These are phyloP conservation scores for Hypholoma sublateritium DNA, from an alignment of 768 basidiomycete species.

Conservation along the genomic window DNA sequence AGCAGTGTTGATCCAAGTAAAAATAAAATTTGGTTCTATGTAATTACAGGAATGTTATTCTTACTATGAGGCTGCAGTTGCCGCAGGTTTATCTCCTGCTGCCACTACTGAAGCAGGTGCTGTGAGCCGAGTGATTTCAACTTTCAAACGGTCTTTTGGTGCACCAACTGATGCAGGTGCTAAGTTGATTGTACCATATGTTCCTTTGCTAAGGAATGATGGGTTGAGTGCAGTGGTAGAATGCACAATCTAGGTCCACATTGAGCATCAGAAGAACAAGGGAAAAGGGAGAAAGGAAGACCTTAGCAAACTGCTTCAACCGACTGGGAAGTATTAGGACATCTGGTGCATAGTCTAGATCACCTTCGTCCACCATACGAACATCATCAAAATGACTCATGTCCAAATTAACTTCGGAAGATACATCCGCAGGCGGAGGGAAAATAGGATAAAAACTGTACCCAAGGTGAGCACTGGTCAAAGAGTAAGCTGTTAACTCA, in stretches of 20 bases:
- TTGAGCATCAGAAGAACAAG: background rate
- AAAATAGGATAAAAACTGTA: constrained; percentile 95
- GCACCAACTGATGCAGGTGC: constrained; percentile 22
- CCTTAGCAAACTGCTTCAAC: constrained; percentile 90
- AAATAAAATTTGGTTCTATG: too few relatives aligned
- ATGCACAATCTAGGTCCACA: constrained; percentile 62
- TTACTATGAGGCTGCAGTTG: background rate
- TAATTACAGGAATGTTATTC: too few relatives aligned
- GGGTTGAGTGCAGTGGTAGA: constrained; percentile 84
- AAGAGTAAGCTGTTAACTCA: constrained; percentile 26
- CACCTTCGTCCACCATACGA: constrained; percentile 34
- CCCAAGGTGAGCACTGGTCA: background rate
- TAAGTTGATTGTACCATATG: constrained; percentile 49
- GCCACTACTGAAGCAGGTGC: constrained; percentile 4
- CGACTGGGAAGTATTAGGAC: constrained; percentile 86
- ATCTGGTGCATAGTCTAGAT: constrained; percentile 65
- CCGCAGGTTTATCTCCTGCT: background rate
- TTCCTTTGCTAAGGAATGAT: constrained; percentile 65
- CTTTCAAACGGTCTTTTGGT: constrained; percentile 33
- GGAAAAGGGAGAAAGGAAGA: constrained; percentile 22
- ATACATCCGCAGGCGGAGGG: constrained; percentile 74
- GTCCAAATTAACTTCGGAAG: constrained; percentile 87
- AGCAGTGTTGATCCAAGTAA: too few relatives aligned
- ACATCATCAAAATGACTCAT: constrained; percentile 67
- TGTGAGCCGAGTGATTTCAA: constrained; percentile 33